A percentile compares a stretch with the other conserved stretches of the same genome.
Conservation (phyloP, 1,139 yeast genomes). For the Trichomonascaceae sp. region DNA sequence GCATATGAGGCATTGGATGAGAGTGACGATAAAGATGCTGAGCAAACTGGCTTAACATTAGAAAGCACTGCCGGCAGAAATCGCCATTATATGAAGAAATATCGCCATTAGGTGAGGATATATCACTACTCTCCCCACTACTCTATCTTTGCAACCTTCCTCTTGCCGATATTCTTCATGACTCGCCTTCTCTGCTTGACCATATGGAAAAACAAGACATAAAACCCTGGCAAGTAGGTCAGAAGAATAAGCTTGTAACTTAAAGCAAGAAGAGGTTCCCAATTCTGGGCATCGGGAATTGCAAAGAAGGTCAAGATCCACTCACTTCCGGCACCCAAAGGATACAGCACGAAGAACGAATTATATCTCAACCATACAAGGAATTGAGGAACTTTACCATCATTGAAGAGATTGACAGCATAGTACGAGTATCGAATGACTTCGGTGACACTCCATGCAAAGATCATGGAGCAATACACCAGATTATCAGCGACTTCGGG, state of each 20-base stretch:
- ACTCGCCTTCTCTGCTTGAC: constrained; percentile 59
- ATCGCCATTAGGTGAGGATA: too few species aligned
- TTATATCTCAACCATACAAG: constrained; percentile 77
- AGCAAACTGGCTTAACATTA: too few species aligned
- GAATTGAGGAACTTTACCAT: constrained; percentile 52
- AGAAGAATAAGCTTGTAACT: constrained; percentile 52
- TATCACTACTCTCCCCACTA: constrained; percentile 5
- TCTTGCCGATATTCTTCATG: constrained; percentile 29
- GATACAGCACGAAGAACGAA: constrained; percentile 76
- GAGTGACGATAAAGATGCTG: too few species aligned
- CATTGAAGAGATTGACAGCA: constrained; percentile 53
- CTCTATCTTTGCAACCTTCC: constrained; percentile 20
- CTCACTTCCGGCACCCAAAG: constrained; percentile 87
- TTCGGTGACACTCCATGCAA: constrained; percentile 92
- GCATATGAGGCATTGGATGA: too few species aligned
- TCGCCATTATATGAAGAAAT: too few species aligned
- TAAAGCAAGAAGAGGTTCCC: constrained; percentile 50
- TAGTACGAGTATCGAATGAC: constrained; percentile 79
- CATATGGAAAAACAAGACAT: constrained; percentile 82
- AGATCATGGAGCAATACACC: constrained; percentile 57
- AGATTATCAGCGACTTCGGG: constrained; percentile 59
- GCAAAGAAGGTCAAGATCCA: constrained; percentile 63
- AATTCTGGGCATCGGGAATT: constrained; percentile 52
- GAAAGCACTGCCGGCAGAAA: too few species aligned
- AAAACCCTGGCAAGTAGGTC: constrained; percentile 80